Percentiles rank a stretch among this genome's conserved stretches.
Evolutionary conservation across 2,329 filamentous ascomycete species (phyloP).

Genomic region (Cladosporium colombiae): DNA sequence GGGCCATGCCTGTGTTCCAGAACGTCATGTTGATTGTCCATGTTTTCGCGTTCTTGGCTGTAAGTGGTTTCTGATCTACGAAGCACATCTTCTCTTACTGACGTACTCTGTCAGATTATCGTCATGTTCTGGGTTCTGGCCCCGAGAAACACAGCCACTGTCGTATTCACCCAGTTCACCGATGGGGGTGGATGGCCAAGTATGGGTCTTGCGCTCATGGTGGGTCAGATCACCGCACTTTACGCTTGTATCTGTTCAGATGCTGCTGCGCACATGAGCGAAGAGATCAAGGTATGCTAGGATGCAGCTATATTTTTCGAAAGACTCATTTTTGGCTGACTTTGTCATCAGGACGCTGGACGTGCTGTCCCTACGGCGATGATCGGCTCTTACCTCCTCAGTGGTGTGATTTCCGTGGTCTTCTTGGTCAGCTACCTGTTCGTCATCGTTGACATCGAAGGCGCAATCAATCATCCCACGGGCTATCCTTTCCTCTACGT

Average conservation of each 20-base stretch:
- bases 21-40: constrained; percentile 43
- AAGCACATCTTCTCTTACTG: background rate
- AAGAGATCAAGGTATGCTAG: constrained; percentile 32
- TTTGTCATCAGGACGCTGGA: constrained; percentile 19
- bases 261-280: constrained; percentile 36
- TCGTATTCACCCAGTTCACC: constrained; percentile 42
- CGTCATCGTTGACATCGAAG: constrained; percentile 32
- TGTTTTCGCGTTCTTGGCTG: constrained; percentile 41
- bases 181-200: constrained; percentile 42
- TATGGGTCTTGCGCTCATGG: constrained; percentile 35
- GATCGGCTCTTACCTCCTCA: constrained; percentile 24
- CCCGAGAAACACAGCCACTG: constrained; percentile 24
- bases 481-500: constrained; percentile 43
- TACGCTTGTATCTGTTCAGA: constrained; percentile 31
- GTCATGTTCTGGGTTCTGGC: constrained; percentile 41
- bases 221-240: constrained; percentile 37
- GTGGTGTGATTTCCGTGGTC: constrained; percentile 11
- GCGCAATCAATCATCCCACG: constrained; percentile 30
- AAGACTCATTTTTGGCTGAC: background rate
- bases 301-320: background rate
- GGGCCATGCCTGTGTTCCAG: constrained; percentile 41
- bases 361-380: constrained; percentile 24
- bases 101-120: constrained; percentile 27
- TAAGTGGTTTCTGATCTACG: constrained; percentile 26
- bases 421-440: constrained; percentile 33